Conservation (phyloP, 1,139 yeast species). For the Candida albicans region DNA sequence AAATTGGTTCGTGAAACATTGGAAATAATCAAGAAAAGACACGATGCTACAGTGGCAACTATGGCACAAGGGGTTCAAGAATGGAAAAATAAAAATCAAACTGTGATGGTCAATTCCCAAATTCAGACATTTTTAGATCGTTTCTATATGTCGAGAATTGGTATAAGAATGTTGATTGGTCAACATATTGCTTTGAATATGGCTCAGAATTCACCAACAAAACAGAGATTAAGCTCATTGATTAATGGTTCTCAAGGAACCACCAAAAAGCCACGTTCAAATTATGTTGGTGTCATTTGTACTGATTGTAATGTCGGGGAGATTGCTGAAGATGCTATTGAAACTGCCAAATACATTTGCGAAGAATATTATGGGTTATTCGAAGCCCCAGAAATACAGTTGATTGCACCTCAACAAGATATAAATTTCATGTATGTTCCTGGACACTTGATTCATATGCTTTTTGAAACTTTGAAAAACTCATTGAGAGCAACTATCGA, state of each 20-base stretch:
- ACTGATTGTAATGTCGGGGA: conserved; percentile 78
- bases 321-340: conserved; percentile 81
- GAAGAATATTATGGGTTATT: conserved; percentile 83
- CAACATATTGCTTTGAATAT: conserved; percentile 81
- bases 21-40: conserved; percentile 73
- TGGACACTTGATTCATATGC: conserved; percentile 85
- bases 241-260: conserved; percentile 30
- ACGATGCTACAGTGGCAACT: conserved; percentile 91
- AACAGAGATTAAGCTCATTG: conserved; percentile 35
- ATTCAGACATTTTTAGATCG: conserved; percentile 79
- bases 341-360: conserved; percentile 82
- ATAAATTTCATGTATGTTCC: conserved; percentile 85
- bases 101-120: conserved; percentile 54
- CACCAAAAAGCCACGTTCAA: conserved; percentile 45
- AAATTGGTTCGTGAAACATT: conserved; percentile 64
- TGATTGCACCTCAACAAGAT: conserved; percentile 67
- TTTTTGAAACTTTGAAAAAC: conserved; percentile 82
- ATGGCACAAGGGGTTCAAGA: conserved; percentile 92
- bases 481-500: conserved; percentile 85
- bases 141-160: conserved; percentile 84
- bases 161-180: conserved; percentile 86
- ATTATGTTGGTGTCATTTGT: conserved; percentile 83
- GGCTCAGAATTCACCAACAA: conserved; percentile 56
- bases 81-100: conserved; percentile 66
- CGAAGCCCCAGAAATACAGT: conserved; percentile 78